Percentiles rank a stretch among this genome's conserved stretches.
phyloP scores from a whole-genome alignment of 306 rosid genomes.

The Fagus crenata region DNA sequence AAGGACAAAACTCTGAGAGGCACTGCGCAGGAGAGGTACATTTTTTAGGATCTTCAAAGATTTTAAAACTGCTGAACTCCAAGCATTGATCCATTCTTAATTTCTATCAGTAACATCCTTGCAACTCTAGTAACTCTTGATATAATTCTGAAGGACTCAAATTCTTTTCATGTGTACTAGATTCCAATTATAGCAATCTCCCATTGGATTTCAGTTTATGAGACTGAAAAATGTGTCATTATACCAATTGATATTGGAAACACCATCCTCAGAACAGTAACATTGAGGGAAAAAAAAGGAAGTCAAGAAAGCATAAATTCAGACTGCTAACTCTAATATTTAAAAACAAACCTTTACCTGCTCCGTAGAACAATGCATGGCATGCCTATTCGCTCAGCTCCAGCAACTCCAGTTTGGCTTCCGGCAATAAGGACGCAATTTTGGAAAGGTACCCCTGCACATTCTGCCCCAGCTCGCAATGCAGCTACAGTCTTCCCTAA shows the following conservation, averaged over 20 bases:
- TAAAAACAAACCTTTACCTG: constrained; percentile 52
- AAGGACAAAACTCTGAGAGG: not conserved
- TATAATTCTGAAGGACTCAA: not conserved
- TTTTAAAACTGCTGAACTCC: not conserved
- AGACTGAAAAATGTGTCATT: not conserved
- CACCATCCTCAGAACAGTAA: not conserved
- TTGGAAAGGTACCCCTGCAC: constrained; percentile 58
- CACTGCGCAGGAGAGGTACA: not conserved
- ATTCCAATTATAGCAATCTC: not conserved
- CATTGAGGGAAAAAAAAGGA: not conserved
- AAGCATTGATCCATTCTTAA: not conserved
- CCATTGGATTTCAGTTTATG: not conserved
- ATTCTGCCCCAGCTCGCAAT: constrained; percentile 90
- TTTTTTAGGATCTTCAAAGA: not conserved
- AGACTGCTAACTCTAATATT: not conserved
- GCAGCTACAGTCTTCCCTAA: constrained; percentile 71
- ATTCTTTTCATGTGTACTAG: not conserved
- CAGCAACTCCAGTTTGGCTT: constrained; percentile 76
- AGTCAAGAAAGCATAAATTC: not conserved
- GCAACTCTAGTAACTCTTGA: not conserved
- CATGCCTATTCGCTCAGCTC: constrained; percentile 80
- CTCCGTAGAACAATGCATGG: constrained; percentile 82
- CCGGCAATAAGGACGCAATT: constrained; percentile 86
- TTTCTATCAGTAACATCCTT: not conserved
- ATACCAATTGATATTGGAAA: not conserved